Evolutionary conservation across 371 early-diverging fungal species (phyloP), one percentile per base, ranked within the genome.

Genomic region (Gilbertella persicaria): DNA sequence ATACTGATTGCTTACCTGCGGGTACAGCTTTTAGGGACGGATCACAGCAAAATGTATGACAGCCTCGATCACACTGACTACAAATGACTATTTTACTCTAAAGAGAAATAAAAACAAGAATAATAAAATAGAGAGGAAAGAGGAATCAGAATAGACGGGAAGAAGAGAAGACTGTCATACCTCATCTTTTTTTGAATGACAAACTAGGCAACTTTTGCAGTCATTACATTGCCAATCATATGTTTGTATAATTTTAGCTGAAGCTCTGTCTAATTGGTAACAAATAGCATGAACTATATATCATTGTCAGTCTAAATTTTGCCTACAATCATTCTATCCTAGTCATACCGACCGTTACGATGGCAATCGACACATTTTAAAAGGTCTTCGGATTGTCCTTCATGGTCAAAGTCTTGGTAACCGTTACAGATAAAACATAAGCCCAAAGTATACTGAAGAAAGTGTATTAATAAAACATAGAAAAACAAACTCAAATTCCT

Each of bases 181-280:
- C 63, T 73, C 70, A 39, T 67, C 60, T 50, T 61, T 64, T 50
- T 73, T 69, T 14, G 53, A 57, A 19, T 62, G 58, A 62, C 73
- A 73, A 35, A 61, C 57, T 24, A 67, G 47, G 50, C 70, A 73
- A 42, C 63, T 73, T 53, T 73, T 73, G 36, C 73, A 69, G 36
- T 69, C 73, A 56, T 64, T 69, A 51, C 73, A 73, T 55, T 73
- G 73, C 69, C 73, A 73, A 56, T 69, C 56, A 51, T 73, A 73
- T n/a, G 67, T 64, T 33, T 56, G 57, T 17, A 69, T 67, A 33
- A 73, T 53, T 13, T 52, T 52, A 26, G 52, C 53, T 21, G 70
- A 42, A 25, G 45, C 47, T 16, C 58, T 53, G 39, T 64, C 45
- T 28, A 73, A 44, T 23, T 59, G 58, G 30, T 55, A 60, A 50